Percentiles rank a stretch among this genome's conserved stretches.
Evolutionary conservation across 495 filamentous ascomycete species (phyloP).

Genomic region (Penicillium fimorum): DNA sequence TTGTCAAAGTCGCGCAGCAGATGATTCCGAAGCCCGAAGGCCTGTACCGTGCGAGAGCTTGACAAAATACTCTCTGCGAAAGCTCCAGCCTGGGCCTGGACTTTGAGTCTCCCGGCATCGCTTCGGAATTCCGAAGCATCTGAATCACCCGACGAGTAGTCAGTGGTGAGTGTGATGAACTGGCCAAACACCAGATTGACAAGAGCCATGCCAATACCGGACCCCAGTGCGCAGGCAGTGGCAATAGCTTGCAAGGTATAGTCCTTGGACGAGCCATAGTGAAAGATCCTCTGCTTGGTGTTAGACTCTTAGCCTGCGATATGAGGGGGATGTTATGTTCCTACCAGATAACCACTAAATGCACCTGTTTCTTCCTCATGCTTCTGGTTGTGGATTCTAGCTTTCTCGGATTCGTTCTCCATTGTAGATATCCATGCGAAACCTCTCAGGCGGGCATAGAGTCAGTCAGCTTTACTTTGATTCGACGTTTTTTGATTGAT

Average conservation of each 20-base stretch:
- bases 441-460: background rate
- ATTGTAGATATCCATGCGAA: background rate
- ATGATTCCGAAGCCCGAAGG: conserved; percentile 76
- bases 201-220: conserved; percentile 11
- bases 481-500: background rate
- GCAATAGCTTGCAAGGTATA: conserved; percentile 6
- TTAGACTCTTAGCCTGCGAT: background rate
- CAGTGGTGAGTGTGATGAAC: conserved; percentile 9
- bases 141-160: background rate
- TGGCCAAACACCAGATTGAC: conserved; percentile 14
- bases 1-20: conserved; percentile 55
- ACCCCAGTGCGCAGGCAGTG: conserved; percentile 10
- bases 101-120: conserved; percentile 28
- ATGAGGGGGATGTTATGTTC: background rate
- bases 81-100: conserved; percentile 71
- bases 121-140: conserved; percentile 4
- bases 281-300: conserved; percentile 8
- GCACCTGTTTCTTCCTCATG: background rate
- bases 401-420: background rate
- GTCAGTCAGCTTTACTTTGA: background rate
- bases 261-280: conserved; percentile 8
- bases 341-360: background rate
- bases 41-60: conserved; percentile 73
- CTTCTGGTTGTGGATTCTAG: background rate
- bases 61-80: conserved; percentile 81